Conservation (phyloP, 208 protist species). For the Acanthamoeba healyi region DNA sequence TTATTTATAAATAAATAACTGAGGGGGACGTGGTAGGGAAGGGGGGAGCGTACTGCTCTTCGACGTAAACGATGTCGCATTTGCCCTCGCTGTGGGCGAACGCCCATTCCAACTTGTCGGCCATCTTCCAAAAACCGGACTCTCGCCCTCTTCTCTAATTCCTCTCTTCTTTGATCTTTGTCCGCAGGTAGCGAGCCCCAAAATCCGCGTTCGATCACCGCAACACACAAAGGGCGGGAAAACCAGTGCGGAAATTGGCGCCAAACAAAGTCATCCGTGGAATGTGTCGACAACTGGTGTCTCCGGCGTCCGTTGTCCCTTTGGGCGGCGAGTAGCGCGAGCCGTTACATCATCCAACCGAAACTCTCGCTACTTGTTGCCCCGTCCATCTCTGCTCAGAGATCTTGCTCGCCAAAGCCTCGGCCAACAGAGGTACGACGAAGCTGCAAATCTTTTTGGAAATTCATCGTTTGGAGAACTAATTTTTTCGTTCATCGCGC, state of each 20-base stretch:
- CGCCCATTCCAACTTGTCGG: conserved; percentile 26
- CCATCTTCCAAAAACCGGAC: neutral
- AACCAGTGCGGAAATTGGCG: neutral
- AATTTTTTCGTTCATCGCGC: too few relatives aligned
- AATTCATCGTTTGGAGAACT: neutral
- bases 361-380: too few relatives aligned
- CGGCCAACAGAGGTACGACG: neutral
- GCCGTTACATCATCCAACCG: neutral
- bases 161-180: neutral
- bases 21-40: too few relatives aligned
- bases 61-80: conserved; percentile 23
- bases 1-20: too few relatives aligned
- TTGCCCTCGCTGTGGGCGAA: conserved; percentile 4
- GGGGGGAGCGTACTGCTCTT: conserved; percentile 6
- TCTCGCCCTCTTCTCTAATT: neutral
- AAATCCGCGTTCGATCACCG: too few relatives aligned
- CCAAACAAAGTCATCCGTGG: neutral
- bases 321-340: neutral
- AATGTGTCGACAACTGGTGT: neutral
- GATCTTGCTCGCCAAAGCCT: neutral
- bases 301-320: neutral
- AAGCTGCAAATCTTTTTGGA: neutral
- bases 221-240: conserved; percentile 18
- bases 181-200: neutral
- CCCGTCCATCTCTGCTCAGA: too few relatives aligned